A percentile compares a stretch with the other conserved stretches of the same genome.
Conservation (phyloP, 148 eudicot species). For the Diospyros kaki region DNA sequence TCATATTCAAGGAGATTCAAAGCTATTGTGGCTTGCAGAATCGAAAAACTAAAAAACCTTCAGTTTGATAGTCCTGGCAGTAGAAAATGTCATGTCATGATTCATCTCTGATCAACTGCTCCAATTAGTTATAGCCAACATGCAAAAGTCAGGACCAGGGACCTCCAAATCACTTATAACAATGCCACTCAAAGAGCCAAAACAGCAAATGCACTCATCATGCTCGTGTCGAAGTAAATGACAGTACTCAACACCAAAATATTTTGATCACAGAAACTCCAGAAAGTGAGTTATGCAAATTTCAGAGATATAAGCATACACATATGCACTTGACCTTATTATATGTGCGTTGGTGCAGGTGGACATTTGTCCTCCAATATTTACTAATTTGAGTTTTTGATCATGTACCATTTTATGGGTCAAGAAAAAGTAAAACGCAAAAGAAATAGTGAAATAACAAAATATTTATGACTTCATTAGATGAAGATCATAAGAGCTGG, state of each 20-base stretch:
- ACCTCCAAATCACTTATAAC: conserved; percentile 21
- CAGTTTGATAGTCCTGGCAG: not conserved
- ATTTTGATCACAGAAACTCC: not conserved
- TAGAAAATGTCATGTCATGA: conserved; percentile 1
- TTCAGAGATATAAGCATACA: not conserved
- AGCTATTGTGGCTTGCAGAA: not conserved
- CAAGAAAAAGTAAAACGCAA: conserved; percentile 2
- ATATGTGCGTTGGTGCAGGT: not conserved
- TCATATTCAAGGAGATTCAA: conserved; percentile 1
- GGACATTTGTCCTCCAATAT: not conserved
- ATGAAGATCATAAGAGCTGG: not conserved
- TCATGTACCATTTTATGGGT: not conserved
- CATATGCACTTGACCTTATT: not conserved
- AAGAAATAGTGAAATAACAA: not conserved
- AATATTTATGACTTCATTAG: not conserved
- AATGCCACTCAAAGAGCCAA: conserved; percentile 3
- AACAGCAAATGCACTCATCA: conserved; percentile 9
- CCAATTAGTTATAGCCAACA: conserved; percentile 11
- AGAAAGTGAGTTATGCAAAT: not conserved
- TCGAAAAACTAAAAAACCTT: conserved; percentile 7
- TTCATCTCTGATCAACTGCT: conserved; percentile 15
- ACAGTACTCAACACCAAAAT: not conserved
- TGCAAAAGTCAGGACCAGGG: conserved; percentile 5
- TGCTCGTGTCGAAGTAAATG: not conserved
- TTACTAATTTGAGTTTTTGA: not conserved